phyloP scores from a whole-genome alignment of 495 filamentous ascomycete genomes.

The Emericellopsis terricola region DNA sequence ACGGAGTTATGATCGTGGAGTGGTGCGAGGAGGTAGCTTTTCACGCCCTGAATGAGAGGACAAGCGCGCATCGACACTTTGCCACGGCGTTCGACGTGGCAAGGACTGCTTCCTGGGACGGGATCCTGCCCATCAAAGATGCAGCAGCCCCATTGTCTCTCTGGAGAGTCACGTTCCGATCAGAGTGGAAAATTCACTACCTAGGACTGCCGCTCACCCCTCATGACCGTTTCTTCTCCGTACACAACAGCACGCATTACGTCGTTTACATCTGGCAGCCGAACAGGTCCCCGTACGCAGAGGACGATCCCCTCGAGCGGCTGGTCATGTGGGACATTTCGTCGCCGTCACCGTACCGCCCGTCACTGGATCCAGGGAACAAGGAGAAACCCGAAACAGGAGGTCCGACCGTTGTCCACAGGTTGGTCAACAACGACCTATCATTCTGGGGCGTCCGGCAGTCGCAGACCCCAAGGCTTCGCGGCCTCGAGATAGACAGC shows the following conservation, averaged over 20 bases:
- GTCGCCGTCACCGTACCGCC: constrained; percentile 30
- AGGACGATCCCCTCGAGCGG: constrained; percentile 42
- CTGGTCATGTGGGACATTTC: constrained; percentile 53
- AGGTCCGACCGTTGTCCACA: constrained; percentile 33
- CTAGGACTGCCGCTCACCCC: constrained; percentile 40
- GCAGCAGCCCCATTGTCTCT: constrained; percentile 6
- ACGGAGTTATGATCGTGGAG: constrained; percentile 39
- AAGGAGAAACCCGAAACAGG: constrained; percentile 11
- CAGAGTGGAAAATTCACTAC: constrained; percentile 52
- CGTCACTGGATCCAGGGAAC: constrained; percentile 35
- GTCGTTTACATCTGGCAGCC: constrained; percentile 51
- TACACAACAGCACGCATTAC: constrained; percentile 44
- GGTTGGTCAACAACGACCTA: constrained; percentile 36
- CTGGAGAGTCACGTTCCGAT: constrained; percentile 37
- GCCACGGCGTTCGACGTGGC: constrained; percentile 42
- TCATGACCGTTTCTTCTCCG: constrained; percentile 44
- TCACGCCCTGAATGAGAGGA: constrained; percentile 31
- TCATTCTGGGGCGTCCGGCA: constrained; percentile 41
- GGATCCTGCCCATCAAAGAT: constrained; percentile 1
- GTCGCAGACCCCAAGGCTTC: constrained; percentile 31
- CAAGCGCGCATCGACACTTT: constrained; percentile 43
- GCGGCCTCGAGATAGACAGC: constrained; percentile 35
- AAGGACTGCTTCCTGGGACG: constrained; percentile 4
- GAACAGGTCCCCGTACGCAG: constrained; percentile 38
- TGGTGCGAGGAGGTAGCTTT: constrained; percentile 44